Conservation (phyloP, 1,284 basidiomycete genomes). For the Trichosporon asahii region DNA sequence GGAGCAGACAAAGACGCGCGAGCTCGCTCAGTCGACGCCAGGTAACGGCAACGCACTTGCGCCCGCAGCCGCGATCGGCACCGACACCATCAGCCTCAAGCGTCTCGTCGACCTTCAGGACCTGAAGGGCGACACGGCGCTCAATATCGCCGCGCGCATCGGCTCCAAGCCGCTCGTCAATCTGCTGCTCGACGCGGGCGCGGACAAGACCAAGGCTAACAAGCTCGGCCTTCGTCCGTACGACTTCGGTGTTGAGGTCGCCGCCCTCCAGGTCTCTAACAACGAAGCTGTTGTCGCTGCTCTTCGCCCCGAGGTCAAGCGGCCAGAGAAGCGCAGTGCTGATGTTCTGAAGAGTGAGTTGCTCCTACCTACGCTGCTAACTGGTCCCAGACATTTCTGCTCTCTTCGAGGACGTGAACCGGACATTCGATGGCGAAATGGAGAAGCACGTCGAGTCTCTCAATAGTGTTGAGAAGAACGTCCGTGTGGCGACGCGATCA, state of each 20-base stretch:
- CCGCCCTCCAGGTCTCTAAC: conserved; percentile 59
- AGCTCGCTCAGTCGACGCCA: conserved; percentile 22
- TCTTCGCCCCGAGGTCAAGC: conserved; percentile 65
- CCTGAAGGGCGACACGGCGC: conserved; percentile 90
- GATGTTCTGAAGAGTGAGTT: conserved; percentile 76
- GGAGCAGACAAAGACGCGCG: conserved; percentile 27
- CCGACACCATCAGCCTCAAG: conserved; percentile 55
- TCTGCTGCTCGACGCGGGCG: conserved; percentile 86
- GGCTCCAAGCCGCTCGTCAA: conserved; percentile 86
- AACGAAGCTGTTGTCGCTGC: conserved; percentile 71
- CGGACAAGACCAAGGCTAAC: conserved; percentile 86
- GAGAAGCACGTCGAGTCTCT: conserved; percentile 81
- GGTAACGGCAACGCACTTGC: background rate
- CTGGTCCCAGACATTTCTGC: conserved; percentile 67
- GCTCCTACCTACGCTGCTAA: background rate
- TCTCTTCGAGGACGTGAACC: conserved; percentile 72
- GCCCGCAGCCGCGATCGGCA: conserved; percentile 10
- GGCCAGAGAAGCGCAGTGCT: conserved; percentile 78
- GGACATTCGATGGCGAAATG: conserved; percentile 79
- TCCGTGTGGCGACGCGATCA: conserved; percentile 83
- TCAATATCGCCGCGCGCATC: conserved; percentile 91
- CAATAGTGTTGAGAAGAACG: conserved; percentile 77
- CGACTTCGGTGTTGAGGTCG: conserved; percentile 89
- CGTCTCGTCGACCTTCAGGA: conserved; percentile 89
- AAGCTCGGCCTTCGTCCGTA: conserved; percentile 87